A percentile compares a stretch with the other conserved stretches of the same genome.
Conservation (phyloP, 768 basidiomycete genomes). For the Termitomyces sp. region DNA sequence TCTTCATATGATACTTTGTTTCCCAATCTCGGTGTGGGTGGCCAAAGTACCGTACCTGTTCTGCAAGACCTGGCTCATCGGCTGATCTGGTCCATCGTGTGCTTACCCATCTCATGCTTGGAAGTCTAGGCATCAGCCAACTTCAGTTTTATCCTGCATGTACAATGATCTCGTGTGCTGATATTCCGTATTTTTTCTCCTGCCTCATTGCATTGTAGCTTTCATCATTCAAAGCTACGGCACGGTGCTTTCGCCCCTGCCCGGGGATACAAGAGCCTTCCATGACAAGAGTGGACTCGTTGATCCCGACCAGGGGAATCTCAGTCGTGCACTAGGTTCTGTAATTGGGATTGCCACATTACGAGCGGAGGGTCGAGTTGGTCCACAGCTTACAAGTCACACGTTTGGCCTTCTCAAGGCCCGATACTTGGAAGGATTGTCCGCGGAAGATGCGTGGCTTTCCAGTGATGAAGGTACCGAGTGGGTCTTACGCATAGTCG, state of each 20-base stretch:
- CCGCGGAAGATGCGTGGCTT: constrained; percentile 75
- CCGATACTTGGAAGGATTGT: constrained; percentile 53
- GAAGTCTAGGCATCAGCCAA: not conserved
- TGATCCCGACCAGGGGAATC: constrained; percentile 72
- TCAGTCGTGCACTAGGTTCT: constrained; percentile 81
- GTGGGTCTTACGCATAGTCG: constrained; percentile 84
- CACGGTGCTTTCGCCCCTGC: constrained; percentile 70
- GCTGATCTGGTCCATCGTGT: constrained; percentile 23
- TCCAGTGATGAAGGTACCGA: constrained; percentile 83
- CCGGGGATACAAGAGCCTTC: constrained; percentile 47
- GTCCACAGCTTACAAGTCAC: constrained; percentile 84
- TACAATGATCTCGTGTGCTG: constrained; percentile 13
- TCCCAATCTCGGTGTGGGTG: constrained; percentile 28
- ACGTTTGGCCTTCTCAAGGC: constrained; percentile 90
- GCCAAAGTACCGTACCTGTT: not conserved
- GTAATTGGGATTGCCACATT: constrained; percentile 83
- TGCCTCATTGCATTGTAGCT: constrained; percentile 38
- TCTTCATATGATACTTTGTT: constrained; percentile 24
- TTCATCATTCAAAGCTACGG: constrained; percentile 89
- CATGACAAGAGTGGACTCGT: constrained; percentile 33
- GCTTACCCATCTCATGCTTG: constrained; percentile 27
- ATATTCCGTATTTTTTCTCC: constrained; percentile 9
- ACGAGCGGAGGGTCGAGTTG: constrained; percentile 80
- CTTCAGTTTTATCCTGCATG: constrained; percentile 10
- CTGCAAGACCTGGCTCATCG: constrained; percentile 13